Base-by-base conservation (phyloP, 306 rosid species). In the Glycyrrhiza uralensis region DNA sequence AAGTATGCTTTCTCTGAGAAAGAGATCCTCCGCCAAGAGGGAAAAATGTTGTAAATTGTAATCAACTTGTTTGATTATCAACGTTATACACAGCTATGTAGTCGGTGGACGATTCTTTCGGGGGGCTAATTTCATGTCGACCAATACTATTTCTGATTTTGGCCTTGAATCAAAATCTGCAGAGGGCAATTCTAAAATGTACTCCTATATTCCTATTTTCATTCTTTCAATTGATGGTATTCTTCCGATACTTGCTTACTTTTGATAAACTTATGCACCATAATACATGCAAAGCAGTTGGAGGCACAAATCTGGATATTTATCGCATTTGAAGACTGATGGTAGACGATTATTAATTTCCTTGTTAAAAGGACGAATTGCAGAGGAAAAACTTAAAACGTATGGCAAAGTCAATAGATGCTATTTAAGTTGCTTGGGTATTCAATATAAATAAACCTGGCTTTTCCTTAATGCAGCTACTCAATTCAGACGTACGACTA, bases 1-100 rank as follows among this genome's bases (percentile, higher is more conserved):
- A 68, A 84, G 72, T 72, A 66, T 73, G 81, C 52, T 72, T 74
- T 46, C 38, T 52, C 41, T 77, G 47, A 9, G 65, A 64, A 24
- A 44, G 41, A 71, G n/a, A 33, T 66, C 69, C 54, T 45, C 36
- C 2, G 26, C 33, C 47, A 79, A 71, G 69, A 28, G 33, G 5
- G 42, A 35, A 59, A 36, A 61, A 0, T 22, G 4, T 5, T 33
- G 52, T 52, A 0, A 35, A 9, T 5, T 33, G 52, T 52, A 33
- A 50, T 66, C 76, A 55, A 66, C 39, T 54, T 78, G 74, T 77
- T 69, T 56, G 35, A 54, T 22, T 44, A 41, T 39, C 56, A 52
- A 42, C 32, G 9, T 67, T 39, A 58, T 51, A 35, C 46, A 63
- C 70, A 61, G 56, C 55, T 69, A 63, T 63, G 60, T 79, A 46